Base-by-base conservation (phyloP, 2,329 filamentous ascomycete species). In the Volutella citrinella region DNA sequence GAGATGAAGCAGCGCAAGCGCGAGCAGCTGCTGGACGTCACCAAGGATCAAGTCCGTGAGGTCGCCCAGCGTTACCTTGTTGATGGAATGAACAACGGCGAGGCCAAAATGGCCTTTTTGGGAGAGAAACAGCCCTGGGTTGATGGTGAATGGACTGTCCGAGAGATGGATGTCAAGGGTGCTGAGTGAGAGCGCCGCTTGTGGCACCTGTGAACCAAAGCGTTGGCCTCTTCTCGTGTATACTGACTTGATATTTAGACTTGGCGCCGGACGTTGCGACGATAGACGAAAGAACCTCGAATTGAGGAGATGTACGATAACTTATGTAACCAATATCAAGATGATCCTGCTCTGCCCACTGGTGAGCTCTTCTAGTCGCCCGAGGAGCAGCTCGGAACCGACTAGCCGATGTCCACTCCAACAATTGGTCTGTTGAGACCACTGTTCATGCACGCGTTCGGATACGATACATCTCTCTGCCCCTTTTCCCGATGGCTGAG, bases 1-100 rank as follows among this genome's bases (percentile, higher is more conserved):
- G 84, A 88, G 51, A 95, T 97, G 89, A 82, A 85, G 55, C 89
- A 96, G 65, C 76, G 69, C 51, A 81, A 87, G 59, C 75, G 93
- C 49, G 86, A 93, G 62, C 81, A 84, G 55, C 71, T 98, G 37
- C 73, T 98, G 5, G 91, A 96, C 58, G 90, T 96, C 23, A 87
- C 77, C 4, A 81, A 80, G 42, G 78, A 84, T 45, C 82, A 95
- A 50, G 85, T 98, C 9, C 81, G 82, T 42, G 73, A 82, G 25
- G 90, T 82, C 10, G 93, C 93, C 1, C 82, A 95, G 51, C 77
- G 80, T 51, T 95, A 89, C 58, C 69, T 95, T 11, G 82, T 94
- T 18, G 77, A 87, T 27, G 72, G 71, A 6, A 65, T 84, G 8
- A 71, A 72, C 14, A 76, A 73, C 35, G 66, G 72, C 22, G 63